Evolutionary conservation across 148 eudicot genomes (phyloP).

Genomic region (Heliosperma pusillum): DNA sequence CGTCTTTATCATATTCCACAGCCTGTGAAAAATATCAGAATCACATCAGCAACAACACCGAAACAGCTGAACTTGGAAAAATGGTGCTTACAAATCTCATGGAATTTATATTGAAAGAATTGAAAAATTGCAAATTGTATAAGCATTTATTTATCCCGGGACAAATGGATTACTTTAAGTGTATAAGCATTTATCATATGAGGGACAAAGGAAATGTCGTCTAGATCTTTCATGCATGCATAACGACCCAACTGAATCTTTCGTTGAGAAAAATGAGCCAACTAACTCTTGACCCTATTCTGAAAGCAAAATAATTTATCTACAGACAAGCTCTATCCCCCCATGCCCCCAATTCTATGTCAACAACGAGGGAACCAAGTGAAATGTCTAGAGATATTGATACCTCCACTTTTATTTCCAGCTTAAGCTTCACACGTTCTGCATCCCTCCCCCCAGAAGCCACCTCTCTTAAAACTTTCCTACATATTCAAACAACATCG

Average conservation of each 20-base stretch:
- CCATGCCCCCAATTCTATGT: background rate
- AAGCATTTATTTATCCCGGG: too few species aligned
- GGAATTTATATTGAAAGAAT: background rate
- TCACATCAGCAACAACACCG: slow-evolving; percentile 4
- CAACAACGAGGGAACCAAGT: background rate
- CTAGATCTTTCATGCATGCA: background rate
- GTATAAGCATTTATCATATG: background rate
- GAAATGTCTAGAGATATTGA: background rate
- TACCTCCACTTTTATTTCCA: slow-evolving; percentile 91
- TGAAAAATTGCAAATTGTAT: too few species aligned
- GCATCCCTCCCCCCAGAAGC: slow-evolving; percentile 94
- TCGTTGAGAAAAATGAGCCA: too few species aligned
- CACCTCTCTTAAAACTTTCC: slow-evolving; percentile 83
- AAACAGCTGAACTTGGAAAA: background rate
- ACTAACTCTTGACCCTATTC: background rate
- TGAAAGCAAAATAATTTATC: background rate
- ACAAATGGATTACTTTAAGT: background rate
- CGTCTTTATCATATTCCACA: slow-evolving; percentile 92
- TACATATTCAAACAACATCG: slow-evolving; percentile 24
- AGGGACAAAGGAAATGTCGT: background rate
- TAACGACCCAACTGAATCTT: background rate
- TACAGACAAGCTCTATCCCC: background rate
- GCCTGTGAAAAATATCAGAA: slow-evolving; percentile 33
- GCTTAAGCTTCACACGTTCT: slow-evolving; percentile 73
- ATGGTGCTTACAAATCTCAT: slow-evolving; percentile 3